Evolutionary conservation across 148 eudicot genomes (phyloP).

Genomic region (Nepenthes gracilis): DNA sequence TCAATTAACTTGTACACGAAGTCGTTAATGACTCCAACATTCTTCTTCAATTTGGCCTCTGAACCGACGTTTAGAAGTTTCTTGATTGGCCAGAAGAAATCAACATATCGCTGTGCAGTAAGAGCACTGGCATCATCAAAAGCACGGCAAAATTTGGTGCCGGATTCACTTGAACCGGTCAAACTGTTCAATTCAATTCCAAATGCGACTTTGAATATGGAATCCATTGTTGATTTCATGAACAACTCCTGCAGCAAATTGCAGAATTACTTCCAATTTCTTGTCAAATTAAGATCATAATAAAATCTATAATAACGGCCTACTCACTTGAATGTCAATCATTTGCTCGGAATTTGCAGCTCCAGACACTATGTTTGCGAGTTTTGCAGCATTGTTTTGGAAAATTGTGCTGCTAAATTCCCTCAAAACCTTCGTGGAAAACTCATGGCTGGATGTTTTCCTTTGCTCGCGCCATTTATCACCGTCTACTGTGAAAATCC

Average conservation of each 20-base stretch:
- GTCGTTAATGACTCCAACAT: conserved; percentile 30
- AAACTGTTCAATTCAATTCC: conserved; percentile 75
- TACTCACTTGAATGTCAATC: conserved; percentile 56
- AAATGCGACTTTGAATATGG: conserved; percentile 63
- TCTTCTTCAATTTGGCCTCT: conserved; percentile 45
- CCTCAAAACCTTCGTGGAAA: conserved; percentile 51
- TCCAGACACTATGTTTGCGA: conserved; percentile 44
- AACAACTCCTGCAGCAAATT: conserved; percentile 45
- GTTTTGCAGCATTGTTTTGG: conserved; percentile 35
- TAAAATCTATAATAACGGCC: not conserved
- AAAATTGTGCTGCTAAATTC: conserved; percentile 53
- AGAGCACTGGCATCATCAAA: conserved; percentile 62
- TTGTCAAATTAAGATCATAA: not conserved
- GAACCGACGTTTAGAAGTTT: conserved; percentile 38
- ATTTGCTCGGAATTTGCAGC: conserved; percentile 27
- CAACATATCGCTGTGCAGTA: conserved; percentile 36
- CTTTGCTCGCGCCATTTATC: conserved; percentile 70
- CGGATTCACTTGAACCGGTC: conserved; percentile 47
- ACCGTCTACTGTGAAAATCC: conserved; percentile 70
- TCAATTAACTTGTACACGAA: conserved; percentile 55
- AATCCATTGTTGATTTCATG: conserved; percentile 39
- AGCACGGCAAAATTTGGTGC: conserved; percentile 46
- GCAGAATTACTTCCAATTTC: not conserved
- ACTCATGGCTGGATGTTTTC: conserved; percentile 59
- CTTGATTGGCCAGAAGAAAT: conserved; percentile 54